Evolutionary conservation across 257 asterid genomes (phyloP), one percentile per base, ranked within the genome.

Genomic region (Misopates orontium): DNA sequence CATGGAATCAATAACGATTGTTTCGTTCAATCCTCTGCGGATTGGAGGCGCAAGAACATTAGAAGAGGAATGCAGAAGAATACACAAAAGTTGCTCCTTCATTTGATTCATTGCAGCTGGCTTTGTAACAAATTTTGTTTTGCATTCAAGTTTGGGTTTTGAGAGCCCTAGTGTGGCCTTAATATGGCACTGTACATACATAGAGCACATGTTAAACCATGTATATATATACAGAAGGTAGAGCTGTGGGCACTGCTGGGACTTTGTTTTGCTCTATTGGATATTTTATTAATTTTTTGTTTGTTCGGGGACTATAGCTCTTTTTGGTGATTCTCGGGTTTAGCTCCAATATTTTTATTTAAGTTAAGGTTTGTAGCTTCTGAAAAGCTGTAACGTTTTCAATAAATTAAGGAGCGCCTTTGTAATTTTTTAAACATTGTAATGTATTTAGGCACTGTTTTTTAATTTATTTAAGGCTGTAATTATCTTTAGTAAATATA

Each of bases 1-100:
- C 97, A 4, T 89, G 97, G 98, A 87, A 87, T 81, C 95, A 84
- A 49, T 81, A 42, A 65, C 25, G 42, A 8, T 28, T 28, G 36
- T 7, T n/a, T 0, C 11, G 42, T 5, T 36, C 10, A 20, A 19
- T 11, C 42, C 42, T 36, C 10, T 5, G 8, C 45, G 20, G 17
- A 20, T 41, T 47, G 52, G 40, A 9, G 54, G 42, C 20, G 56
- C 50, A 63, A 47, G 67, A 62, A 47, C 12, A 3, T 31, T 23
- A 36, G 64, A 14, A 23, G 25, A 21, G 67, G 50, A 20, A 18
- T 41, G 48, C 51, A 28, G 42, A 62, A 53, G n/a, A 18, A 24
- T n/a, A 68, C 22, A 44, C 59, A 20, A 25, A 15, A 61, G 68
- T 18, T 50, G 62, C 50, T 60, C 62, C 39, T 17, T 22, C 14